These are phyloP conservation scores for Cyclanthera cordifolia DNA, from an alignment of 306 rosid species.

Conservation along the genomic window DNA sequence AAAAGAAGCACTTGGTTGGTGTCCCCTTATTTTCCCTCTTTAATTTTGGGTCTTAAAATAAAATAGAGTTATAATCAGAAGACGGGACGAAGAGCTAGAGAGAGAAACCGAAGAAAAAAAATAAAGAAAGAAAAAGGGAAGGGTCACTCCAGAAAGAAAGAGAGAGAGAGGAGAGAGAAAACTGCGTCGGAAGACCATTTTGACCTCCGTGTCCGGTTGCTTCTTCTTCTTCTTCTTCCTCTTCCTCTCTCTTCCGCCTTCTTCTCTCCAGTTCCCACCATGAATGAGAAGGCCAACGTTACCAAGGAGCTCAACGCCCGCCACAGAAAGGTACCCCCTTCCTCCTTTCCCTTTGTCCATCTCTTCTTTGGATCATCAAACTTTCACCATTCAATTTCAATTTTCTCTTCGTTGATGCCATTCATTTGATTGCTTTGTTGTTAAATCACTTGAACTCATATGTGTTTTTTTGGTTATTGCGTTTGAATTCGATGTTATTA, in stretches of 20 bases:
- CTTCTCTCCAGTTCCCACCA: conserved; percentile 22
- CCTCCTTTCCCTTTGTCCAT: not conserved
- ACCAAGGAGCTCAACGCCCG: conserved; percentile 94
- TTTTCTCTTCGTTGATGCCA: not conserved
- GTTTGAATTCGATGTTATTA: conserved; percentile 7
- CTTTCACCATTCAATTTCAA: not conserved
- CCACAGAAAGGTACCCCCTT: conserved; percentile 62
- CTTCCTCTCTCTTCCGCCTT: conserved; percentile 26
- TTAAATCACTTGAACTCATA: conserved; percentile 1
- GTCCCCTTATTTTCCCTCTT: not conserved
- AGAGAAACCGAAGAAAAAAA: not conserved
- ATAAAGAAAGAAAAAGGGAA: not conserved
- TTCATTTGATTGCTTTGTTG: not conserved
- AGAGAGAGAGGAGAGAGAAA: conserved; percentile 17
- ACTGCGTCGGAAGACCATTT: conserved; percentile 31
- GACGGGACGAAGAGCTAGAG: not conserved
- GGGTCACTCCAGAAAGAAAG: not conserved
- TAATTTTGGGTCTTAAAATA: too few relatives aligned
- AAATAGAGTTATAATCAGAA: not conserved
- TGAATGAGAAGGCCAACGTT: conserved; percentile 96
- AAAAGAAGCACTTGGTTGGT: not conserved
- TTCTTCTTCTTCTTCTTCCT: conserved; percentile 38
- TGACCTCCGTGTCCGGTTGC: conserved; percentile 31
- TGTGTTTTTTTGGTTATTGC: not conserved
- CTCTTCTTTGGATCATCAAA: conserved; percentile 23